Percentiles rank a stretch among this genome's conserved stretches.
Evolutionary conservation across 306 rosid genomes (phyloP).

Genomic region (Albizia julibrissin): DNA sequence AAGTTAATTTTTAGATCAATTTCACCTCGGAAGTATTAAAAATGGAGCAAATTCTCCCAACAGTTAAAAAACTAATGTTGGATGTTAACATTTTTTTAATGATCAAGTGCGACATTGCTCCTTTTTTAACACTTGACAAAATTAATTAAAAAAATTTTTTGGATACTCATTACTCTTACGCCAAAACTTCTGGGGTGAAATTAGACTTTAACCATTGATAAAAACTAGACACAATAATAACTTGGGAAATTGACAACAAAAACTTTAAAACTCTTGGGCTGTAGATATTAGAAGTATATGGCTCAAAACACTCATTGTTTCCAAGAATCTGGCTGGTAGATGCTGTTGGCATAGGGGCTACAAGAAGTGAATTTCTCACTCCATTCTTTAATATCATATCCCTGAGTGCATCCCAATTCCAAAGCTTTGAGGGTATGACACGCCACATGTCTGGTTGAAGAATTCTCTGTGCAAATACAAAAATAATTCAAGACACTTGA

Average conservation of each 20-base stretch:
- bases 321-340: conserved; percentile 96
- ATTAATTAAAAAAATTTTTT: too few relatives aligned
- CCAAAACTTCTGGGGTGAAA: too few relatives aligned
- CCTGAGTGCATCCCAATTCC: conserved; percentile 72
- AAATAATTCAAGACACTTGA: conserved; percentile 13
- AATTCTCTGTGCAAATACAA: conserved; percentile 55
- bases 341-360: conserved; percentile 93
- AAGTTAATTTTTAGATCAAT: too few relatives aligned
- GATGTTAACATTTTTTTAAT: too few relatives aligned
- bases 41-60: too few relatives aligned
- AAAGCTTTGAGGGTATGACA: conserved; percentile 60
- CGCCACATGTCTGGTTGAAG: conserved; percentile 91
- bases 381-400: conserved; percentile 57
- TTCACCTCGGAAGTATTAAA: too few relatives aligned
- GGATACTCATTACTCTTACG: too few relatives aligned
- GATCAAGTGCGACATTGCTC: too few relatives aligned
- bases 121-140: too few relatives aligned
- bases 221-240: background rate
- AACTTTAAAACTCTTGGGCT: conserved; percentile 79
- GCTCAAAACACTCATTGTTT: conserved; percentile 90
- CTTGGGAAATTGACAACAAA: conserved; percentile 7
- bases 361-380: conserved; percentile 78
- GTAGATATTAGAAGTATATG: conserved; percentile 81
- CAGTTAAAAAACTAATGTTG: too few relatives aligned
- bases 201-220: too few relatives aligned